Conservation (phyloP, 2,329 filamentous ascomycete species). For the Scopulariopsis brevicaulis region DNA sequence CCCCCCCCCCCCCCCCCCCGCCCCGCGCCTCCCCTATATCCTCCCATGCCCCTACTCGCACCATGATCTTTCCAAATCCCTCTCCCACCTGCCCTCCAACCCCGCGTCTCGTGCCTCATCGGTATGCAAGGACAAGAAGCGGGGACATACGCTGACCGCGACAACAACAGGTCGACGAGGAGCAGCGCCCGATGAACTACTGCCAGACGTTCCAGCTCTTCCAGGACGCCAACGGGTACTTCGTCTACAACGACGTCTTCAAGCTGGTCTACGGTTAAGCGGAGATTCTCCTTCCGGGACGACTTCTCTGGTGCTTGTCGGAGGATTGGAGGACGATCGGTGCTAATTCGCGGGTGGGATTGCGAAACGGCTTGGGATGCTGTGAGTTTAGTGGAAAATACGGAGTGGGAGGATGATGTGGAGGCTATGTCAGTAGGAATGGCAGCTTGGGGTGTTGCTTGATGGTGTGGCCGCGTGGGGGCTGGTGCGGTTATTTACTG, state of each 20-base stretch:
- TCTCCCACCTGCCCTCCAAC: too few relatives aligned
- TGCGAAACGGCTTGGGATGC: background rate
- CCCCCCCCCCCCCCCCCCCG: background rate
- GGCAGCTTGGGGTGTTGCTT: background rate
- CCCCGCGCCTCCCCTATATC: background rate
- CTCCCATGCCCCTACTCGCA: background rate
- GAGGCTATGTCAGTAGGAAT: background rate
- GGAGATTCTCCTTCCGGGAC: background rate
- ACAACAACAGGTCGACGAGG: conserved; percentile 62
- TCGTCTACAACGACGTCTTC: conserved; percentile 92
- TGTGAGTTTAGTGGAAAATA: background rate
- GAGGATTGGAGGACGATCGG: background rate
- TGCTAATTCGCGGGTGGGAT: background rate
- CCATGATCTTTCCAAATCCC: too few relatives aligned
- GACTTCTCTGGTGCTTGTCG: background rate
- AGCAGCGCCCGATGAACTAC: conserved; percentile 81
- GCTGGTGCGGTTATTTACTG: background rate
- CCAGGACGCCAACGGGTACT: conserved; percentile 58
- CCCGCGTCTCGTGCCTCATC: too few relatives aligned
- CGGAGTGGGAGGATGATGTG: background rate
- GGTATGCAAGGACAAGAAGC: too few relatives aligned
- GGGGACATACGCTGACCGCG: background rate
- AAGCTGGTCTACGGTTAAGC: conserved; percentile 63
- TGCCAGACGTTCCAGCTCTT: conserved; percentile 80
- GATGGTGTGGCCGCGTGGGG: background rate